Conservation (phyloP, 2,329 filamentous ascomycete species). For the Cladosporium sp. region DNA sequence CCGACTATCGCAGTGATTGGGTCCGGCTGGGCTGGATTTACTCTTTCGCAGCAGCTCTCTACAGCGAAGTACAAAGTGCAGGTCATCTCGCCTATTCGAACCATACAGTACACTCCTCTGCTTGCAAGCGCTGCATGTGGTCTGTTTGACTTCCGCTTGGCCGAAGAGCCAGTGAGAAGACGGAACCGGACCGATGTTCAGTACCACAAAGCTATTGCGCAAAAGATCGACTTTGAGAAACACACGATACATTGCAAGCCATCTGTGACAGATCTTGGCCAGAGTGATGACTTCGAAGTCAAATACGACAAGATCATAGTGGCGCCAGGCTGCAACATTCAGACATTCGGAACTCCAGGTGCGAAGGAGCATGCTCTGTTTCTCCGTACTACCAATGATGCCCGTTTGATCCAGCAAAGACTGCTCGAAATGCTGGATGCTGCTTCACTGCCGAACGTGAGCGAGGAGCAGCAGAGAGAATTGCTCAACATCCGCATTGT, state of each 20-base stretch:
- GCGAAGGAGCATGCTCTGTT: slow-evolving; percentile 38
- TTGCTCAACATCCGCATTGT: slow-evolving; percentile 38
- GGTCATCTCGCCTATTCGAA: slow-evolving; percentile 40
- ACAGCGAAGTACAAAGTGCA: slow-evolving; percentile 37
- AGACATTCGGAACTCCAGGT: slow-evolving; percentile 40
- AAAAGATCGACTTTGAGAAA: slow-evolving; percentile 35
- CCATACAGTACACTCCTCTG: slow-evolving; percentile 43
- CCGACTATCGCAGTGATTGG: slow-evolving; percentile 33
- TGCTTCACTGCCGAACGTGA: slow-evolving; percentile 31
- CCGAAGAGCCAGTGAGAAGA: slow-evolving; percentile 42
- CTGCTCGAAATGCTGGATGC: slow-evolving; percentile 36
- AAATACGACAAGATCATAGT: slow-evolving; percentile 41
- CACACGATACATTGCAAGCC: slow-evolving; percentile 35
- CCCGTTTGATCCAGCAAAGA: slow-evolving; percentile 32
- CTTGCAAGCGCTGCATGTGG: slow-evolving; percentile 44
- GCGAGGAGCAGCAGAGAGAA: slow-evolving; percentile 28
- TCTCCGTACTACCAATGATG: slow-evolving; percentile 34
- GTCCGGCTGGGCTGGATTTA: slow-evolving; percentile 40
- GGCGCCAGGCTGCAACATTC: slow-evolving; percentile 39
- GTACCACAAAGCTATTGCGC: slow-evolving; percentile 38
- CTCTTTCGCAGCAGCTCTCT: slow-evolving; percentile 34
- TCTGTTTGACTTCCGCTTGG: slow-evolving; percentile 43
- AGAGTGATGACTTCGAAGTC: slow-evolving; percentile 32
- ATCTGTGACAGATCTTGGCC: slow-evolving; percentile 28
- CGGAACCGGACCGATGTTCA: slow-evolving; percentile 26